Evolutionary conservation across 495 filamentous ascomycete species (phyloP).

Genomic region (Aspergillus coremiiformis): DNA sequence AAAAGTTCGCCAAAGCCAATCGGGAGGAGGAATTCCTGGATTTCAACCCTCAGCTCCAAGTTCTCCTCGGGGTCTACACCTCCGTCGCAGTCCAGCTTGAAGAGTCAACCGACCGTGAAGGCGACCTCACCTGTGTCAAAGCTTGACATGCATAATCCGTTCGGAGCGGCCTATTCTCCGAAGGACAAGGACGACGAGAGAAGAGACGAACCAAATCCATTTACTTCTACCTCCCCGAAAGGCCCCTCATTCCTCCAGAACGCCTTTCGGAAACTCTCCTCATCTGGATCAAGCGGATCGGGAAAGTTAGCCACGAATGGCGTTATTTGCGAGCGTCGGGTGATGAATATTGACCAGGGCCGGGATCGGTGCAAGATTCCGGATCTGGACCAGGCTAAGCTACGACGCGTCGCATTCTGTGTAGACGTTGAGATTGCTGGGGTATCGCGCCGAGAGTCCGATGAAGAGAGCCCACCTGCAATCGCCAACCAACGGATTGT

Average conservation of each 20-base stretch:
- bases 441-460: slow-evolving; percentile 39
- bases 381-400: slow-evolving; percentile 71
- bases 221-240: slow-evolving; percentile 59
- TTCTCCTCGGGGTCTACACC: slow-evolving; percentile 65
- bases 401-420: slow-evolving; percentile 85
- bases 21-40: slow-evolving; percentile 73
- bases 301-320: slow-evolving; percentile 47
- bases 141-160: slow-evolving; percentile 40
- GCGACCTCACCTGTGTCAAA: slow-evolving; percentile 31
- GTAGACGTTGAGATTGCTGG: slow-evolving; percentile 97
- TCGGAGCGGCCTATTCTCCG: slow-evolving; percentile 47
- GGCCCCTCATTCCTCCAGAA: slow-evolving; percentile 71
- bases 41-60: slow-evolving; percentile 85
- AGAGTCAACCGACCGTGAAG: slow-evolving; percentile 39
- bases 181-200: slow-evolving; percentile 50
- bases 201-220: slow-evolving; percentile 47
- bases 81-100: slow-evolving; percentile 38
- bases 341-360: slow-evolving; percentile 78
- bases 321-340: slow-evolving; percentile 58
- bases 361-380: slow-evolving; percentile 72
- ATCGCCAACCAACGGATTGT: slow-evolving; percentile 21
- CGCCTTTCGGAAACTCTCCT: slow-evolving; percentile 73
- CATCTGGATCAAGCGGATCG: slow-evolving; percentile 49
- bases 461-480: slow-evolving; percentile 30
- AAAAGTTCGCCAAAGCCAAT: slow-evolving; percentile 36